phyloP scores from a whole-genome alignment of 2,329 filamentous ascomycete genomes.

The Fusarium sp. region DNA sequence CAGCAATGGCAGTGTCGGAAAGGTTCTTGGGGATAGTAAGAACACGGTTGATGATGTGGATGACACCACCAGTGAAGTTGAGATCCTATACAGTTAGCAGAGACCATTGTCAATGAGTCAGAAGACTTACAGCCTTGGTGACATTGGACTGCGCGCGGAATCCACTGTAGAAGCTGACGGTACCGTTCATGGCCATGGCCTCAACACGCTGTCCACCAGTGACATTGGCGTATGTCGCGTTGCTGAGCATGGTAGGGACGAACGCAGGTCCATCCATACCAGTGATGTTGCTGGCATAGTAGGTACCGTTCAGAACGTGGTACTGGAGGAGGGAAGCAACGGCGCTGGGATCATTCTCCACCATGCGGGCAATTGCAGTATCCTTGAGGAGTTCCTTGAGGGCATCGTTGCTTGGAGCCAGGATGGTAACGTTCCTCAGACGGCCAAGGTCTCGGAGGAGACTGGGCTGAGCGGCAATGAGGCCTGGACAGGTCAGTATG shows the following conservation, averaged over 20 bases:
- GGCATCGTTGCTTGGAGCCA: constrained; percentile 68
- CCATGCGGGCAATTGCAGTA: constrained; percentile 57
- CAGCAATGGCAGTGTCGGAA: constrained; percentile 50
- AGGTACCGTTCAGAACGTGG: constrained; percentile 67
- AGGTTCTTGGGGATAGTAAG: constrained; percentile 54
- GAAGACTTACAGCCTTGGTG: constrained; percentile 48
- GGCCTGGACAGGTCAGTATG: constrained; percentile 37
- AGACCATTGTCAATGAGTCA: too few species aligned
- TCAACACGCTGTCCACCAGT: constrained; percentile 61
- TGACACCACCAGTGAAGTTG: constrained; percentile 59
- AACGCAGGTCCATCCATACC: constrained; percentile 51
- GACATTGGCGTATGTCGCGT: constrained; percentile 58
- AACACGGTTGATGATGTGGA: constrained; percentile 64
- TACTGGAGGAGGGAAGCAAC: constrained; percentile 65
- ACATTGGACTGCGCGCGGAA: constrained; percentile 57
- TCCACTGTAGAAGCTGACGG: constrained; percentile 61
- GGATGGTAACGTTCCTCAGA: constrained; percentile 54
- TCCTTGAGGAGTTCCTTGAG: constrained; percentile 64
- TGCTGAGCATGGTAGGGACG: constrained; percentile 59
- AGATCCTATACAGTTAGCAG: constrained; percentile 53
- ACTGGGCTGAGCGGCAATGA: constrained; percentile 44
- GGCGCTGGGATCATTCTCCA: constrained; percentile 56
- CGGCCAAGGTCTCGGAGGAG: constrained; percentile 35
- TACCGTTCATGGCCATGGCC: constrained; percentile 56
- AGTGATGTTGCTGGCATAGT: constrained; percentile 52